Conservation (phyloP, 306 rosid species). For the Hippophae rhamnoides region DNA sequence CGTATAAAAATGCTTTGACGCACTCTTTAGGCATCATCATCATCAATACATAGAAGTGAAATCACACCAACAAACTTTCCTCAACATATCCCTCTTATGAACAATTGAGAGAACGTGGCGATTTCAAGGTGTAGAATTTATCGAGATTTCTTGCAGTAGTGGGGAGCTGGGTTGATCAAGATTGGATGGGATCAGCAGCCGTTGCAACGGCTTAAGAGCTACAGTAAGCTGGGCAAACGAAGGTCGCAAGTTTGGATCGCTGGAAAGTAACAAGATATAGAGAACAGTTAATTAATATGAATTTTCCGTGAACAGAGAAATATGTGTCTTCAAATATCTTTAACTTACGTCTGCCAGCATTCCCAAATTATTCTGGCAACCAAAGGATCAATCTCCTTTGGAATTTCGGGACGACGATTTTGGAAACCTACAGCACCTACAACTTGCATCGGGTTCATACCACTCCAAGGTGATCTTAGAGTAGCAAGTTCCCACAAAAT, state of each 20-base stretch:
- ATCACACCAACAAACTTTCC: neutral
- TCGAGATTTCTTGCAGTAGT: slow-evolving; percentile 64
- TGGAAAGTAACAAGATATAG: slow-evolving; percentile 23
- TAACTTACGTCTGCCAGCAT: slow-evolving; percentile 97
- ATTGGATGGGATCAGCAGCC: slow-evolving; percentile 51
- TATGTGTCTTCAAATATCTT: neutral
- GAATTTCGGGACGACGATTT: slow-evolving; percentile 88
- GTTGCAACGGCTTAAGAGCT: slow-evolving; percentile 81
- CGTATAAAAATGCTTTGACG: slow-evolving; percentile 44
- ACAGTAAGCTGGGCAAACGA: slow-evolving; percentile 66
- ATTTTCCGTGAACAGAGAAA: neutral
- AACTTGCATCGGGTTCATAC: slow-evolving; percentile 99
- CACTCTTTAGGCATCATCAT: slow-evolving; percentile 29
- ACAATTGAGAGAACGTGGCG: slow-evolving; percentile 35
- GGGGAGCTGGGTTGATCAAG: slow-evolving; percentile 60
- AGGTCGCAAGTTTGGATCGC: slow-evolving; percentile 93
- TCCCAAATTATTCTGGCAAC: slow-evolving; percentile 87
- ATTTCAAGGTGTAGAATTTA: slow-evolving; percentile 65
- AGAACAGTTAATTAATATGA: slow-evolving; percentile 8
- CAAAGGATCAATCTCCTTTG: slow-evolving; percentile 82
- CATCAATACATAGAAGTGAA: slow-evolving; percentile 10
- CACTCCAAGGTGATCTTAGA: slow-evolving; percentile 81
- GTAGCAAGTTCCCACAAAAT: slow-evolving; percentile 99
- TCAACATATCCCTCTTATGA: slow-evolving; percentile 21
- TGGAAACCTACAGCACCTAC: slow-evolving; percentile 99